Conservation (phyloP, 148 eudicot species). For the Persicaria tinctoria region DNA sequence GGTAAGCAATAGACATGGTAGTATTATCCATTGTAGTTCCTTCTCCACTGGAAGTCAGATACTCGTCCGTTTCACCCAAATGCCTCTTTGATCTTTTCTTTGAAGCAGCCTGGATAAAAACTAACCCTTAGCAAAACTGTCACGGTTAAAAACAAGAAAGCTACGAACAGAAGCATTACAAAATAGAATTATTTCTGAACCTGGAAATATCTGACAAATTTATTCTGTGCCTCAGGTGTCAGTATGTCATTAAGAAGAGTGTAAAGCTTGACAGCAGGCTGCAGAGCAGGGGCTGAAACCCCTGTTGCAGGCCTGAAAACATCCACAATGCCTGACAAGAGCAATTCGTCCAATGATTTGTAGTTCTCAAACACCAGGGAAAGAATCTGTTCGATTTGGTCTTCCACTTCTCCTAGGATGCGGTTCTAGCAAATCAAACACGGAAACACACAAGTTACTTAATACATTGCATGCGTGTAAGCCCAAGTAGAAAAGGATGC, state of each 20-base stretch:
- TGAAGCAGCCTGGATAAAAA: constrained; percentile 65
- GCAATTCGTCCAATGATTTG: constrained; percentile 78
- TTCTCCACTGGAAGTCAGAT: constrained; percentile 52
- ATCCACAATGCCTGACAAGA: constrained; percentile 64
- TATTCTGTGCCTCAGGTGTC: constrained; percentile 85
- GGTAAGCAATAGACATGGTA: constrained; percentile 70
- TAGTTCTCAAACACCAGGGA: constrained; percentile 82
- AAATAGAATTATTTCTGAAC: constrained; percentile 21
- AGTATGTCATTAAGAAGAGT: constrained; percentile 82
- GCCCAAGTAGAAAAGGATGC: neutral
- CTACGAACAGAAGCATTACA: constrained; percentile 1
- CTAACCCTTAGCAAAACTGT: constrained; percentile 3
- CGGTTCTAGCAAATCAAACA: constrained; percentile 52
- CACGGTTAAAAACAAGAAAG: neutral
- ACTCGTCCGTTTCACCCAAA: constrained; percentile 85
- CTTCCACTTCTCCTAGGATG: constrained; percentile 84
- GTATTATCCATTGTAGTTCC: constrained; percentile 49
- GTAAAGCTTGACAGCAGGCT: constrained; percentile 82
- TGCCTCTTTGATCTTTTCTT: constrained; percentile 86
- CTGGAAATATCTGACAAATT: constrained; percentile 84
- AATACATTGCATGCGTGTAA: neutral
- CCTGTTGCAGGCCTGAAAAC: constrained; percentile 81
- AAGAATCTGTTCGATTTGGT: constrained; percentile 79
- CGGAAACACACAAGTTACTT: neutral
- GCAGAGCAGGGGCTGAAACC: constrained; percentile 69